A percentile compares a stretch with the other conserved stretches of the same genome.
phyloP scores from a whole-genome alignment of 2,329 filamentous ascomycete species.

The Cercospora citrullina region DNA sequence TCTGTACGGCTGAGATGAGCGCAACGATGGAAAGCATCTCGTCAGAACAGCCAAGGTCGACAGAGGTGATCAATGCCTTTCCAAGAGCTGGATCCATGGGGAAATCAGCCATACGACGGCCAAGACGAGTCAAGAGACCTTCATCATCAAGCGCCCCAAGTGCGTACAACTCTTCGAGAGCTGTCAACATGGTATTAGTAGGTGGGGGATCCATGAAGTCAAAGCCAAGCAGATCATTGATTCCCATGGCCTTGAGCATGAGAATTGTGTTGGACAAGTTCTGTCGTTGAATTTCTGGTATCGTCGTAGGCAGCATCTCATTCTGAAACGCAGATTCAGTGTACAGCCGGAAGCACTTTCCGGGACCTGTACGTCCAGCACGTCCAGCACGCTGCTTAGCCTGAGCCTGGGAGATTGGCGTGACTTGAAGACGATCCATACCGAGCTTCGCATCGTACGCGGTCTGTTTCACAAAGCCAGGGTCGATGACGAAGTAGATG shows the following conservation, averaged over 20 bases:
- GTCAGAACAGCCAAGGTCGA: constrained; percentile 86
- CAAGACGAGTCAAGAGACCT: constrained; percentile 85
- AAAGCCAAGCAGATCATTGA: constrained; percentile 95
- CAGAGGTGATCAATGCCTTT: constrained; percentile 84
- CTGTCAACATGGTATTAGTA: constrained; percentile 95
- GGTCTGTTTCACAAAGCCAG: constrained; percentile 96
- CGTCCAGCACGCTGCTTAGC: constrained; percentile 91
- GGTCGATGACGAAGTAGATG: constrained; percentile 96
- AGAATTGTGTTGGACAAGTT: constrained; percentile 91
- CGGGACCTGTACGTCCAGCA: constrained; percentile 90
- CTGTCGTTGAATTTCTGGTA: constrained; percentile 94
- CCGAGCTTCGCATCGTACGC: constrained; percentile 95
- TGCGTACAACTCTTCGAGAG: constrained; percentile 91
- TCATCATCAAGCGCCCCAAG: constrained; percentile 91
- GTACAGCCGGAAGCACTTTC: constrained; percentile 93
- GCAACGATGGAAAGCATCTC: constrained; percentile 93
- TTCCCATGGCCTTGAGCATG: constrained; percentile 98
- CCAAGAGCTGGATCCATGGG: constrained; percentile 94
- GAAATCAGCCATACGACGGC: constrained; percentile 97
- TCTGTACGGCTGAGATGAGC: constrained; percentile 79
- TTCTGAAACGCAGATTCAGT: constrained; percentile 94
- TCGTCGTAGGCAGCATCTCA: constrained; percentile 94
- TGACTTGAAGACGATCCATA: constrained; percentile 95
- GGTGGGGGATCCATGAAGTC: constrained; percentile 99
- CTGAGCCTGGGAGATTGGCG: constrained; percentile 93